Base-by-base conservation (phyloP, 2,329 filamentous ascomycete species). In the Epichloe uncinata region DNA sequence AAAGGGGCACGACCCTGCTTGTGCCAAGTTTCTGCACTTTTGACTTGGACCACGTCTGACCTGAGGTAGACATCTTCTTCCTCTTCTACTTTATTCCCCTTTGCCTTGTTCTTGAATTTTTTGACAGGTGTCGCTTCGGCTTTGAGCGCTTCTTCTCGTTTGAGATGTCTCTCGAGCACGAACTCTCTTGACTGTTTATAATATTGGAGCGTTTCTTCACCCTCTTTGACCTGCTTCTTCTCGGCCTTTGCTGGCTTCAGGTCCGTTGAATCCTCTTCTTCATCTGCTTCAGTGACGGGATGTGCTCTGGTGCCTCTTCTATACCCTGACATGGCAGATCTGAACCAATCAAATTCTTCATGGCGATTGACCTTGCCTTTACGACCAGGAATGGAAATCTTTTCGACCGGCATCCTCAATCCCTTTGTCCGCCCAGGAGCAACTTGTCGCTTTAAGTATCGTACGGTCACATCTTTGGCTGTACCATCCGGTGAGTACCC, bases 11-110 rank as follows among this genome's bases (percentile, higher is more conserved):
- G 79, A 0, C 93, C 93, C 71, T 96, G 91, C 63, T 96, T 96
- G 63, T 97, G 93, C 93, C 93, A 98, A 1, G 87, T 95, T 63
- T 98, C 93, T 1, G 86, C 85, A 30, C 87, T 94, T 65, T 95
- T 90, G 63, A 94, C 95, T 38, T 78, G 74, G 2, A 90, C 80
- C 0, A 97, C 81, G 56, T 97, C 90, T 48, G 78, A 77, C 35
- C 91, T 82, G 1, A 75, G 75, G 61, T 81, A 97, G 0, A 97
- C 88, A 1, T 87, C 82, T 62, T 95, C 88, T 52, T 86, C 79
- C 42, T 86, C 79, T 42, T 84, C 84, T 3, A 77, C 69, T 44
- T 83, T 84, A 42, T 81, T 79, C 13, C 83, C 85, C 65, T 91
- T 95, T 9, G 79, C 82, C 44, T 81, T 82, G 52, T 81, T 80